A percentile compares a stretch with the other conserved stretches of the same genome.
These are phyloP conservation scores for Thelephora terrestris DNA, from an alignment of 1,284 basidiomycete species.

Conservation along the genomic window DNA sequence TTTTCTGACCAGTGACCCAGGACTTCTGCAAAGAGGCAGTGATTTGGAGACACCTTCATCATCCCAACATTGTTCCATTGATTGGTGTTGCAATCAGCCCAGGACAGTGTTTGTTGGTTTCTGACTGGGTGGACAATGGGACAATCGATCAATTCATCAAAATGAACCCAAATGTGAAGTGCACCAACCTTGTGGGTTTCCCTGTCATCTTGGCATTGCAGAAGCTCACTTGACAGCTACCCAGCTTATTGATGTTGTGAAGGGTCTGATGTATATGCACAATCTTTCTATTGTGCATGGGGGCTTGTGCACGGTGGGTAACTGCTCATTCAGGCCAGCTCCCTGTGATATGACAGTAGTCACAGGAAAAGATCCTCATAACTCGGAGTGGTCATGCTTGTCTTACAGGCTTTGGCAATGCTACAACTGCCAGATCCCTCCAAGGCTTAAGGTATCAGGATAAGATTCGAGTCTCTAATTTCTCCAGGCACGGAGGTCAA, in stretches of 20 bases:
- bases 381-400: conserved; percentile 1
- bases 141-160: conserved; percentile 1
- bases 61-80: conserved; percentile 4
- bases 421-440: background rate
- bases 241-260: conserved; percentile 4
- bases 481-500: no score
- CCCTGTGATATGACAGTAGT: background rate
- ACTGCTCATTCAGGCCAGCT: background rate
- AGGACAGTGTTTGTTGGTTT: background rate
- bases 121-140: background rate
- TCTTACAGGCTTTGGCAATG: conserved; percentile 5
- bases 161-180: conserved; percentile 1
- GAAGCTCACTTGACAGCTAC: background rate
- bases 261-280: conserved; percentile 5
- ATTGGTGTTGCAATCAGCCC: background rate
- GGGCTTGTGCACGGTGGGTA: conserved; percentile 3
- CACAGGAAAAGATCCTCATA: conserved; percentile 5
- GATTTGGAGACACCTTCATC: conserved; percentile 3
- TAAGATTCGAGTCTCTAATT: no score
- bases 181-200: conserved; percentile 1
- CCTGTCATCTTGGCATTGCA: no score
- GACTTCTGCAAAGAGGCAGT: conserved; percentile 3
- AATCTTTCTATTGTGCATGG: conserved; percentile 3
- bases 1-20: background rate
- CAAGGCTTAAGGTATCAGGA: no score